Evolutionary conservation across 768 basidiomycete species (phyloP).

Genomic region (Trichaptum fuscoviolaceum): DNA sequence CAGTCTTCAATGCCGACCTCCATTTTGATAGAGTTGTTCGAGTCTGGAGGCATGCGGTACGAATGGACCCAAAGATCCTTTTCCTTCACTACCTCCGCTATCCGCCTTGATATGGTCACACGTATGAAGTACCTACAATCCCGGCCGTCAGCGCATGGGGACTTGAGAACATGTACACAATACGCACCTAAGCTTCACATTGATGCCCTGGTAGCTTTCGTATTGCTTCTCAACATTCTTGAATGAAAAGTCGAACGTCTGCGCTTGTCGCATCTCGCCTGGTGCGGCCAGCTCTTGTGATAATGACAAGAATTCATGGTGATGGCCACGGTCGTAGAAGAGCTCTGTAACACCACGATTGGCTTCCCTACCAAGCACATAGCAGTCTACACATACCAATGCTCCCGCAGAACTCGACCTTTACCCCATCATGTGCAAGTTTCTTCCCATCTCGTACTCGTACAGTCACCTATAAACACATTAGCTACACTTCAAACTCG

Average conservation of each 20-base stretch:
- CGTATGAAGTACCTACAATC: slow-evolving; percentile 79
- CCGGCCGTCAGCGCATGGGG: neutral
- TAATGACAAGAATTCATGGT: slow-evolving; percentile 94
- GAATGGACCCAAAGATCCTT: slow-evolving; percentile 97
- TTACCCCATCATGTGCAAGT: slow-evolving; percentile 91
- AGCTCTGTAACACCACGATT: slow-evolving; percentile 45
- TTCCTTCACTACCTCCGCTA: slow-evolving; percentile 93
- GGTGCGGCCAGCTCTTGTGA: slow-evolving; percentile 93
- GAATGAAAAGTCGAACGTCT: slow-evolving; percentile 95
- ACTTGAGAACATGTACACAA: neutral
- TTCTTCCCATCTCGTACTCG: slow-evolving; percentile 94
- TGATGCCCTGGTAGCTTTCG: slow-evolving; percentile 96
- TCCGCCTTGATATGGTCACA: slow-evolving; percentile 82
- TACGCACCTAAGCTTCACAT: slow-evolving; percentile 88
- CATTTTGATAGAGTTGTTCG: slow-evolving; percentile 99
- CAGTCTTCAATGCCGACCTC: slow-evolving; percentile 99
- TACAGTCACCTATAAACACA: slow-evolving; percentile 59
- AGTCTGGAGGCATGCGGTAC: slow-evolving; percentile 97
- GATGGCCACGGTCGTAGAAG: slow-evolving; percentile 97
- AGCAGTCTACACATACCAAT: slow-evolving; percentile 57
- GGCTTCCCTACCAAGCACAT: neutral
- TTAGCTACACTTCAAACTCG: neutral
- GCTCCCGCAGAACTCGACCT: slow-evolving; percentile 94
- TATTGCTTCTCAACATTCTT: slow-evolving; percentile 99
- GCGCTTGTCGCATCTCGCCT: slow-evolving; percentile 95